Percentiles rank a stretch among this genome's conserved stretches.
These are phyloP conservation scores for Panellus pusillus DNA, from an alignment of 768 basidiomycete species.

Conservation along the genomic window DNA sequence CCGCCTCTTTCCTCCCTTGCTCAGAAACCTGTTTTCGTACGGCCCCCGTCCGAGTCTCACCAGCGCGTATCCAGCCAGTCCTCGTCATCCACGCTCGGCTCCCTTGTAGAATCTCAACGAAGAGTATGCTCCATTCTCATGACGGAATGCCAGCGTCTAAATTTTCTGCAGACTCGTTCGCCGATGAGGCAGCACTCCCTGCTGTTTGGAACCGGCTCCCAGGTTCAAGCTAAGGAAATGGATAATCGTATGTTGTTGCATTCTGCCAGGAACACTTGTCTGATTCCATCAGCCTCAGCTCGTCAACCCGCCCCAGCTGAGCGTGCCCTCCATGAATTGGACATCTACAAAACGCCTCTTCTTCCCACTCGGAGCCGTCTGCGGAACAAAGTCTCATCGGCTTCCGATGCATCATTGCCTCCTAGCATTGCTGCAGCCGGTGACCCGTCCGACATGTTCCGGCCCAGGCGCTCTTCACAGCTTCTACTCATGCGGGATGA, in stretches of 20 bases:
- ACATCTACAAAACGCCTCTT: slow-evolving; percentile 78
- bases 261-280: slow-evolving; percentile 1
- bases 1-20: slow-evolving; percentile 62
- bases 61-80: slow-evolving; percentile 31
- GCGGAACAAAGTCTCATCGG: slow-evolving; percentile 30
- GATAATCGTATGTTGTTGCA: slow-evolving; percentile 30
- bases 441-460: slow-evolving; percentile 62
- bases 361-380: slow-evolving; percentile 61
- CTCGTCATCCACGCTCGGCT: slow-evolving; percentile 52
- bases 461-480: slow-evolving; percentile 43
- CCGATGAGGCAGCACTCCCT: slow-evolving; percentile 55
- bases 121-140: slow-evolving; percentile 39
- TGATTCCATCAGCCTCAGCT: slow-evolving; percentile 21
- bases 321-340: slow-evolving; percentile 67
- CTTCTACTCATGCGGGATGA: slow-evolving; percentile 64
- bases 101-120: slow-evolving; percentile 56
- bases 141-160: background rate
- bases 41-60: slow-evolving; percentile 46
- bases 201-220: slow-evolving; percentile 43
- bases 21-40: slow-evolving; percentile 70
- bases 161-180: slow-evolving; percentile 44
- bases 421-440: slow-evolving; percentile 36
- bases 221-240: slow-evolving; percentile 31
- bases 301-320: slow-evolving; percentile 55
- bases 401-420: slow-evolving; percentile 29